Base-by-base conservation (phyloP, 805 yeast genomes). In the Maudiozyma turicensis region DNA sequence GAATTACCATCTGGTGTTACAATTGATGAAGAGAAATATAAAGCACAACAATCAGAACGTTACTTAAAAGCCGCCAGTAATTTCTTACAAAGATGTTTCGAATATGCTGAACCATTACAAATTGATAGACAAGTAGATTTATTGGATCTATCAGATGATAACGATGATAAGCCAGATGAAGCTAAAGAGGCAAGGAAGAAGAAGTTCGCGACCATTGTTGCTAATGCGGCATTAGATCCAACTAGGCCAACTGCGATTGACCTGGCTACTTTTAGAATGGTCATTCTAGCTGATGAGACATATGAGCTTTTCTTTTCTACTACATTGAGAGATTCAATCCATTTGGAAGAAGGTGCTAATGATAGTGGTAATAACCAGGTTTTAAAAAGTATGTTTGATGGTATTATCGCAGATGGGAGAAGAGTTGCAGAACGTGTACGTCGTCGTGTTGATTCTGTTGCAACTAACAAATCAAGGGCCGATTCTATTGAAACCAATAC, bases 191-290 rank as follows among this genome's bases (percentile, higher is more conserved):
- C 39, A 6, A 50, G 56, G 40, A 54, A 56, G 51, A 65, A 60
- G 53, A 60, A 58, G 43, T 53, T 56, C 44, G 59, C 58, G n/a
- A 60, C 66, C 20, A 52, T 78, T 41, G 72, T 72, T 30, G 88
- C 87, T 45, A 88, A 89, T 60, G 86, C 80, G 5, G 96, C 95
- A 0, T 69, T 88, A 38, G 86, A 88, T 60, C 96, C 96, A 3
- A 73, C 77, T 33, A 77, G 82, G 33, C 95, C 95, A 1, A 80
- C 83, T 8, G 79, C 70, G 50, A 74, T 90, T 47, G 86, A 84
- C 47, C 70, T 88, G 14, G 87, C 98, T 0, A 89, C 96, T 0
- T 91, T 91, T 69, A 72, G 98, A 53, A 91, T 91, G 99, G 95
- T 93, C 1, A 70, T 93, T 6, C 71, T 91, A 6, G 97, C 98